These are phyloP conservation scores for Proliferodiscus dingleyae DNA, from an alignment of 2,329 filamentous ascomycete genomes.

Conservation along the genomic window DNA sequence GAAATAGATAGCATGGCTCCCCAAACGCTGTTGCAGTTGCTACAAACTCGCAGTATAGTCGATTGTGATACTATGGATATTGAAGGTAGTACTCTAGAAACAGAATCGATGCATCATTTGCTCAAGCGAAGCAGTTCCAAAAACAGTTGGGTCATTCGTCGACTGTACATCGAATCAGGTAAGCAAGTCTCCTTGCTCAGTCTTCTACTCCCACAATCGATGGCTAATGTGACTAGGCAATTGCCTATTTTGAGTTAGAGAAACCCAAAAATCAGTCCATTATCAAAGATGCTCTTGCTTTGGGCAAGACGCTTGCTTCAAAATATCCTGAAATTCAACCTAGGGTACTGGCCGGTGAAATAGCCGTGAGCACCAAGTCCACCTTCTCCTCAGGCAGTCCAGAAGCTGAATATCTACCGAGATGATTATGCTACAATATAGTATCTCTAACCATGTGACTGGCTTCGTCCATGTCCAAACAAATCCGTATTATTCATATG, in stretches of 20 bases:
- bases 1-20: no score
- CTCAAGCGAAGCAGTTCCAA: slow-evolving; percentile 35
- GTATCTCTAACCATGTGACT: slow-evolving; percentile 44
- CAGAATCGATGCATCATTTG: neutral
- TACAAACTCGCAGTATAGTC: slow-evolving; percentile 41
- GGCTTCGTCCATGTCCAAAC: slow-evolving; percentile 55
- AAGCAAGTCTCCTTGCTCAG: slow-evolving; percentile 2
- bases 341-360: slow-evolving; percentile 50
- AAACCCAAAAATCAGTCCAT: slow-evolving; percentile 35
- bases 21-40: slow-evolving; percentile 37
- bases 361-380: slow-evolving; percentile 38
- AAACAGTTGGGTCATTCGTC: slow-evolving; percentile 42
- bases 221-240: slow-evolving; percentile 36
- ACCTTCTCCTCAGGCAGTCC: neutral
- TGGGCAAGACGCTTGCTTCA: slow-evolving; percentile 31
- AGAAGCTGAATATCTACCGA: slow-evolving; percentile 21
- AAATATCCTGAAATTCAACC: slow-evolving; percentile 34
- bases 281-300: slow-evolving; percentile 34
- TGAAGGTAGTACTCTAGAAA: slow-evolving; percentile 33
- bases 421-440: slow-evolving; percentile 51
- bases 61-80: slow-evolving; percentile 49
- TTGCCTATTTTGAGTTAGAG: slow-evolving; percentile 44
- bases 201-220: neutral
- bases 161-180: slow-evolving; percentile 54
- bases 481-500: slow-evolving; percentile 52